Base-by-base conservation (phyloP, 2,329 filamentous ascomycete species). In the Colletotrichum sansevieriae region DNA sequence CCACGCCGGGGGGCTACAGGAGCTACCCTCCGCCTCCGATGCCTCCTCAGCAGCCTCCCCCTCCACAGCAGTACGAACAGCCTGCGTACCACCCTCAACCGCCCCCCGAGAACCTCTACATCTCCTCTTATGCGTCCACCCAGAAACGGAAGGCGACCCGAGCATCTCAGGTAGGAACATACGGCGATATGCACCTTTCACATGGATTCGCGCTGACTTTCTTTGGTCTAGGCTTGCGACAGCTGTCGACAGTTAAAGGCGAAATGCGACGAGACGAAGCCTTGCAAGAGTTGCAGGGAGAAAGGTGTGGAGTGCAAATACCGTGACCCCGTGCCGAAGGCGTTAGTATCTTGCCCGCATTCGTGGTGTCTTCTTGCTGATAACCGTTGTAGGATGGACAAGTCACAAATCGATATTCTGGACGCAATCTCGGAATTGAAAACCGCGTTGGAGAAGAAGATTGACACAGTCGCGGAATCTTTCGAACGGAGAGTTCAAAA, bases 211-310 rank as follows among this genome's bases (percentile, higher is more conserved):
- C 58, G 44, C 71, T 64, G 57, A 68, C 66, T 29, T 29, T 29
- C 13, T 25, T 22, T 39, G 25, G 39, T 43, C 12, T n/a, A 97
- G 91, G 96, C 96, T 43, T 99, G 96, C 79, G 94, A 97, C 75
- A 93, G 91, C 78, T 97, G 94, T 80, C 90, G 94, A 67, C 88
- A 92, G 70, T 87, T 95, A 44, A 97, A 97, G 79, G 94, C 94
- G 13, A 97, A 97, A 80, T 97, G 94, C 77, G 94, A 97, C 74
- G 94, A 97, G 82, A 90, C 90, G 11, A 90, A 92, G 72, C 94
- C 92, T 2, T 91, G 92, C 74, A 95, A 94, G 76, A 93, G 91
- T 74, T 99, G 96, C 78, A 92, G 91, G 74, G 95, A 98, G 73
- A 97, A 97, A 77, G 90, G 88, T 72, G 86, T 94, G 37, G 86